Base-by-base conservation (phyloP, 768 basidiomycete genomes). In the Mycena amicta region DNA sequence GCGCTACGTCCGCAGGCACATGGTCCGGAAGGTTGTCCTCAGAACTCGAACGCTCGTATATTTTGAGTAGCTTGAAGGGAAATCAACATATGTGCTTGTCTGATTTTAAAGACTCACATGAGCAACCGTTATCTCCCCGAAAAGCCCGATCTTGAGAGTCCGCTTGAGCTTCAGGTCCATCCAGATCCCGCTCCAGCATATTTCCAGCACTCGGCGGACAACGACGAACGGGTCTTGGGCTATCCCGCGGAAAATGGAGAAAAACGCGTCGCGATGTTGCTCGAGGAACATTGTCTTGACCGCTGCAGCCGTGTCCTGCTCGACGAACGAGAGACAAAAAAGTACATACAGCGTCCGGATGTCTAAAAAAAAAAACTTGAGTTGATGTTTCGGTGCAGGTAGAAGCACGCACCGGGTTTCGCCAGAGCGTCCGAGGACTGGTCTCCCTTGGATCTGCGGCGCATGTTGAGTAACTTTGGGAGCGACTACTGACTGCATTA, bases 141-240 rank as follows among this genome's bases (percentile, higher is more conserved):
- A 95, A 13, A 91, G 66, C 5, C 79, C 77, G 8, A 95, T 78
- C 68, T 94, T 93, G 26, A 83, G 65, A 0, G 85, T 90, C 54
- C 88, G 77, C 66, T 84, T 89, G 60, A 94, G 69, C 69, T 87
- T 90, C 0, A 75, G 75, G 65, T 94, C 92, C 0, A 75, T 80
- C 89, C 89, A 93, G 11, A 93, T 74, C 13, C 88, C 86, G 2
- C 83, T 77, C 92, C 92, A 94, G 60, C 82, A 86, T 4, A 81
- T 75, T 70, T 92, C 90, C 3, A 95, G 79, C 6, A 93, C 77
- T 47, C 71, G 80, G n/a, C 85, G 76, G 23, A 86, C 73, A 3
- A 93, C 73, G 1, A 74, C 57, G 67, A 86, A 87, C 11, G 86
- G 75, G 65, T 94, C 92, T 62, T 89, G 84, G 26, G 70, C 63